Conservation (phyloP, 2,329 filamentous ascomycete genomes). For the Escovopsis sp. region DNA sequence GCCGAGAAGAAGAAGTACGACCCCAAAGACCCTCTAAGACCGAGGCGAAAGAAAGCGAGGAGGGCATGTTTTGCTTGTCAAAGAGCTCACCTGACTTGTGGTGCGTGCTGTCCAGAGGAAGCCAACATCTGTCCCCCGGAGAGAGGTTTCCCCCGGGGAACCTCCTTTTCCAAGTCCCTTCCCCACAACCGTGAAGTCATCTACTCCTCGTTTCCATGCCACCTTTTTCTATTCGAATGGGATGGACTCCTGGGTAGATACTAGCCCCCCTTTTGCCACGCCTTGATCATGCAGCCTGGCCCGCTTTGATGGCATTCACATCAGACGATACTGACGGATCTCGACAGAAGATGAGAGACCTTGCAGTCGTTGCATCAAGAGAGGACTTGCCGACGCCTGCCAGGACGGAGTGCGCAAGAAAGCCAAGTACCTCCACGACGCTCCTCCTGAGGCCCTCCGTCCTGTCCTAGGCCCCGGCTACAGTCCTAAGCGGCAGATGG, state of each 20-base stretch:
- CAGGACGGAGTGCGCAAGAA: constrained; percentile 97
- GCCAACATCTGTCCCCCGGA: not conserved
- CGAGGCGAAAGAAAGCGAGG: constrained; percentile 87
- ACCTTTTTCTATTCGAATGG: no score
- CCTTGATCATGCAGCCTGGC: not conserved
- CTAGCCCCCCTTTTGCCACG: not conserved
- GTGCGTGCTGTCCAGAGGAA: constrained; percentile 42
- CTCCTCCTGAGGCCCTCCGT: constrained; percentile 73
- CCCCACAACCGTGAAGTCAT: not conserved
- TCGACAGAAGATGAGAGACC: constrained; percentile 77
- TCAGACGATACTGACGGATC: not conserved
- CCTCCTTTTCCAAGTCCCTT: not conserved
- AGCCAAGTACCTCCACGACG: constrained; percentile 96
- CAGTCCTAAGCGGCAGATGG: constrained; percentile 39
- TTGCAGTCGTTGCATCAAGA: constrained; percentile 86
- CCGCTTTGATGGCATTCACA: not conserved
- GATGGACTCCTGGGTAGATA: no score
- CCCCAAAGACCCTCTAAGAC: constrained; percentile 80
- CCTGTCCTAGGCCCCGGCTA: constrained; percentile 65
- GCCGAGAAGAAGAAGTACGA: constrained; percentile 54
- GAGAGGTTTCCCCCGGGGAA: not conserved
- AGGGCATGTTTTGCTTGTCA: constrained; percentile 95
- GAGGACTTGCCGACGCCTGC: constrained; percentile 77
- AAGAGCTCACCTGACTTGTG: constrained; percentile 91
- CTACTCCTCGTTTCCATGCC: not conserved